These are phyloP conservation scores for Vaucheria bursata DNA, from an alignment of 352 stramenopile species.

Conservation along the genomic window DNA sequence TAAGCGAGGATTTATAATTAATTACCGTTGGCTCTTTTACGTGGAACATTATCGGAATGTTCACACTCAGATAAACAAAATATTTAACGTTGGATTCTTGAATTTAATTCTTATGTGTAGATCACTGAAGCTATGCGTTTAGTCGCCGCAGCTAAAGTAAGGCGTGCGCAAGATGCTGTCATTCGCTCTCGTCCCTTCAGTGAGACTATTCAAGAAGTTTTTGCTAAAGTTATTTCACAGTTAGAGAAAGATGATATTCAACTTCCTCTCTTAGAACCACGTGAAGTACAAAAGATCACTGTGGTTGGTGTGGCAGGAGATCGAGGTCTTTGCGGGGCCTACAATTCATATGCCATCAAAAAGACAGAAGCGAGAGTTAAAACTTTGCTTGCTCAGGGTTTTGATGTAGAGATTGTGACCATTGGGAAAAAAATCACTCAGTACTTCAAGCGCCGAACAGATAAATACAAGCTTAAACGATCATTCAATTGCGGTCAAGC, in stretches of 20 bases:
- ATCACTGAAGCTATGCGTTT: constrained; percentile 77
- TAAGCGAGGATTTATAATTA: too few species aligned
- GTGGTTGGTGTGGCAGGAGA: constrained; percentile 64
- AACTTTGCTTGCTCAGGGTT: constrained; percentile 58
- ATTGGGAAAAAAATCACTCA: constrained; percentile 67
- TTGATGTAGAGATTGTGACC: constrained; percentile 64
- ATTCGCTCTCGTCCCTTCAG: constrained; percentile 67
- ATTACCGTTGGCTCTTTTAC: too few species aligned
- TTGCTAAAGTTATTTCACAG: constrained; percentile 61
- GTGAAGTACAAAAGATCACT: constrained; percentile 73
- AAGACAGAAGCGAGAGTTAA: constrained; percentile 63
- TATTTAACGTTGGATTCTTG: too few species aligned
- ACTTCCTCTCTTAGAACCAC: constrained; percentile 64
- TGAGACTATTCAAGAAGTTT: constrained; percentile 69
- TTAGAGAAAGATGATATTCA: constrained; percentile 62
- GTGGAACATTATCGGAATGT: too few species aligned
- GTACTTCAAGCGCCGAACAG: constrained; percentile 58
- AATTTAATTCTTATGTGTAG: too few species aligned
- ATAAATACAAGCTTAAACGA: constrained; percentile 57
- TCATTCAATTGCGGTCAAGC: constrained; percentile 63
- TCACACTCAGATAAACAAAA: too few species aligned
- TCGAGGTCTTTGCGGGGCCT: constrained; percentile 68
- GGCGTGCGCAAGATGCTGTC: constrained; percentile 61
- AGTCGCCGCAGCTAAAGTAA: constrained; percentile 66
- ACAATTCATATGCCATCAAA: constrained; percentile 78